Evolutionary conservation across 1,284 basidiomycete species (phyloP), one percentile per base, ranked within the genome.

Genomic region (Athelia sp.): DNA sequence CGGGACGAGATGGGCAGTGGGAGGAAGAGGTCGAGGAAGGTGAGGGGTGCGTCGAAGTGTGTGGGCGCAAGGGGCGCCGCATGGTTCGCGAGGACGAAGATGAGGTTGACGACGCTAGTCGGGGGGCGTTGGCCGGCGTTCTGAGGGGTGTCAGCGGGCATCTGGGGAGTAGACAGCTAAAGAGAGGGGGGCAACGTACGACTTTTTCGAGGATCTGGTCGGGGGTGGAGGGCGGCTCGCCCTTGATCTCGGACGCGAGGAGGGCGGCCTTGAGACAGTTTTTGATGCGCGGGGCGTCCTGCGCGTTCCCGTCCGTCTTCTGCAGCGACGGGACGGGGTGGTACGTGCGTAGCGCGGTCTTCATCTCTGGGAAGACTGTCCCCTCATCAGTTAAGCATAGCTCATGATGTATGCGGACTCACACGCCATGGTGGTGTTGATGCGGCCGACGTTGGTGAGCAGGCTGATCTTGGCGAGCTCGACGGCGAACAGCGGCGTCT

Each of bases 391-490:
- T 34, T 32, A 6, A 17, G 50, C 34, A 15, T 15, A 22, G 35
- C 11, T 15, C n/a, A n/a, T n/a, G 54, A 47, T 63, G 60, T 48
- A 70, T 74, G 34, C 35, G 42, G 15, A 76, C 84, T 62, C 60
- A 88, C 87, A 93, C 49, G 89, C 90, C 75, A 91, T 84, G 8
- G 89, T 92, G 11, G 89, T 90, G 62, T 90, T 90, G 59, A 92
- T 82, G 49, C 89, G 73, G 31, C 88, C 89, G 24, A 91, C 82
- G 62, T 92, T 92, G 50, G 88, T 83, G 36, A 92, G 72, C 13
- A 93, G 71, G 10, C 84, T 80, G 29, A 91, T 74, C 73, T 84
- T 90, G 40, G 81, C 83, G 65, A 90, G 88, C 64, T 88, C 87
- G 50, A 81, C 77, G 4, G 84, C 82, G 58, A 87, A 91, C 18